Base-by-base conservation (phyloP, 2,329 filamentous ascomycete genomes). In the Hypoxylon sp. region DNA sequence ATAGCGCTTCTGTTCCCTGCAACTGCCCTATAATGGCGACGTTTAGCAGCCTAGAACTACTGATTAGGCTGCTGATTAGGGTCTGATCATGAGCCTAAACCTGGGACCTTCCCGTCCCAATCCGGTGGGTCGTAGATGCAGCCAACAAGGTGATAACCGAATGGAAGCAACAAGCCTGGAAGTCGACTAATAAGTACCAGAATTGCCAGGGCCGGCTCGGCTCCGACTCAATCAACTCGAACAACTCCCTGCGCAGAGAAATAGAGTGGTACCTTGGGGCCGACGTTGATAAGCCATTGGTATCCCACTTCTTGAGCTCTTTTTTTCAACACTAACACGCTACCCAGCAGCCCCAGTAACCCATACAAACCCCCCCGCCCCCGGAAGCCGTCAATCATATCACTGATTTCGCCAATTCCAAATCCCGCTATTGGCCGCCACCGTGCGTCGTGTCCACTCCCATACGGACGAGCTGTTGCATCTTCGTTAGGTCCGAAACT, bases 101-200 rank as follows among this genome's bases (percentile, higher is more conserved):
- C 55, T 61, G 42, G 63, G 51, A 56, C 64, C 67, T 61, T 64
- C 60, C 64, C 60, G 64, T 67, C 60, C 64, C 64, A 67, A 64
- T 42, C 63, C 46, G 46, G 67, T 69, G 67, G 67, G 56, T 61
- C 67, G 31, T 35, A 53, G 44, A 53, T 42, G 51, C 7, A 57
- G 33, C 61, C 25, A 63, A 51, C 61, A 51, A 50, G 50, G 59
- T 46, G 37, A 44, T 42, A 5, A n/a, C 42, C 30, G 31, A 42
- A 40, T 50, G 30, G 22, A 60, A 54, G 58, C 2, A 54, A n/a
- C 49, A 60, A 57, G n/a, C 40, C 17, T 22, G 27, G 54, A 48
- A 46, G n/a, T 14, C 40, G 33, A 25, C 22, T 37, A 37, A 59
- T 30, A 37, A 30, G n/a, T 59, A 59, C 56, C 14, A 30, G 13